A percentile compares a stretch with the other conserved stretches of the same genome.
phyloP scores from a whole-genome alignment of 495 filamentous ascomycete species.

The Aspergillus coremiiformis region DNA sequence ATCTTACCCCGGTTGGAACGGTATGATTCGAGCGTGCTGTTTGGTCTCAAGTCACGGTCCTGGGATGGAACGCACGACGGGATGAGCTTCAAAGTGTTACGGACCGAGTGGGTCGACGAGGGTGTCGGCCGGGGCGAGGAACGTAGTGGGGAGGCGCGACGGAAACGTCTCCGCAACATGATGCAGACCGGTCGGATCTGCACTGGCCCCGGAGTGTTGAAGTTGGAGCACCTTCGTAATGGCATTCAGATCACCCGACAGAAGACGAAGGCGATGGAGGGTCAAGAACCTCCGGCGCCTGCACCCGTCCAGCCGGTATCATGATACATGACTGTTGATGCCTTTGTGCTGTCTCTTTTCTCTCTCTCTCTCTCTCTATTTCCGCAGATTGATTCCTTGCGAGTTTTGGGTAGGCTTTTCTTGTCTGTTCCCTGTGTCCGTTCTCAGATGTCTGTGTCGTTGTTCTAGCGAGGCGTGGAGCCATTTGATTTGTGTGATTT shows the following conservation, averaged over 20 bases:
- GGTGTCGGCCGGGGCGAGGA: constrained; percentile 57
- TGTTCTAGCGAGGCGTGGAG: constrained; percentile 17
- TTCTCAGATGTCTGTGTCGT: constrained; percentile 8
- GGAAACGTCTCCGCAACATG: constrained; percentile 48
- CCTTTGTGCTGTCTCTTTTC: not conserved
- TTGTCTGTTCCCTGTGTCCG: constrained; percentile 5
- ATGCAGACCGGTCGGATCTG: constrained; percentile 43
- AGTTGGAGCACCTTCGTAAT: constrained; percentile 36
- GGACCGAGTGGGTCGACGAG: constrained; percentile 76
- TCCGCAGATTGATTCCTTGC: not conserved
- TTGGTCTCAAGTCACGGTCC: constrained; percentile 70
- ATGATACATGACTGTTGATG: constrained; percentile 12
- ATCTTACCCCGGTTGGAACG: constrained; percentile 71
- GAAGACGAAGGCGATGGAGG: constrained; percentile 19
- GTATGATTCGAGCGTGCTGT: constrained; percentile 65
- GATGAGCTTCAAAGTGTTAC: constrained; percentile 75
- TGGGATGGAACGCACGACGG: constrained; percentile 72
- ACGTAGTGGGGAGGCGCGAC: constrained; percentile 53
- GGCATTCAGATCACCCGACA: constrained; percentile 30
- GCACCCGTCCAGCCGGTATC: constrained; percentile 34
- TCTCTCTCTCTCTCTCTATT: not conserved
- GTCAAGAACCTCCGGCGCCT: constrained; percentile 17
- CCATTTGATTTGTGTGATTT: not conserved
- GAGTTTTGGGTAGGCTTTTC: constrained; percentile 3
- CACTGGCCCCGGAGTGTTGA: constrained; percentile 38